These are phyloP conservation scores for Galium porrigens DNA, from an alignment of 305 asterid genomes.

Conservation along the genomic window DNA sequence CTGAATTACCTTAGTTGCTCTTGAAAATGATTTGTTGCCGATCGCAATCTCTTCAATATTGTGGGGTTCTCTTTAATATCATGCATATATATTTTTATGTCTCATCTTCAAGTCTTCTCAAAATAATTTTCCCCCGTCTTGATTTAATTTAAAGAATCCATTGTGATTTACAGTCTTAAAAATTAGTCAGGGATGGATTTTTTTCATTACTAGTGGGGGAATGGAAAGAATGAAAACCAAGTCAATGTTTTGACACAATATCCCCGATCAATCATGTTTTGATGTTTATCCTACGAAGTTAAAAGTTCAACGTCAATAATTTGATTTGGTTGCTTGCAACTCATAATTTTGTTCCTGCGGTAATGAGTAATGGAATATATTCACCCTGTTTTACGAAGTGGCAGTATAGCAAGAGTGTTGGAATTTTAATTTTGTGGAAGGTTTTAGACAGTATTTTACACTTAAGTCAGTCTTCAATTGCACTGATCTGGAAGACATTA, in stretches of 20 bases:
- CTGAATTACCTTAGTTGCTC: background rate
- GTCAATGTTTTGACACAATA: too few relatives aligned
- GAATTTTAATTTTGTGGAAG: background rate
- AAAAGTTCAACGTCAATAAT: background rate
- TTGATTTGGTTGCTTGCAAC: too few relatives aligned
- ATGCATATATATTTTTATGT: too few relatives aligned
- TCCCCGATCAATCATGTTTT: background rate
- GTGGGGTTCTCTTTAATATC: background rate
- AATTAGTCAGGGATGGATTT: too few relatives aligned
- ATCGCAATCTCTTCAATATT: background rate
- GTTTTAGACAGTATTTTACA: too few relatives aligned
- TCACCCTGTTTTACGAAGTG: too few relatives aligned
- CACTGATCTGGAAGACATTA: too few relatives aligned
- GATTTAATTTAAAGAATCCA: too few relatives aligned
- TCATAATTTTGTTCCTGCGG: too few relatives aligned
- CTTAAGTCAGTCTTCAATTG: too few relatives aligned
- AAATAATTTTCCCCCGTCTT: too few relatives aligned
- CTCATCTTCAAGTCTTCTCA: background rate
- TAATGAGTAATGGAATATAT: background rate
- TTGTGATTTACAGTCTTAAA: too few relatives aligned
- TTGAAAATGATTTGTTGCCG: background rate
- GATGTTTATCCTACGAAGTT: background rate
- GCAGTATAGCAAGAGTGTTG: background rate
- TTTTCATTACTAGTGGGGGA: background rate
- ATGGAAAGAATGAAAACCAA: background rate